Evolutionary conservation across 208 protist species (phyloP).

Genomic region (Trypanosoma caninum): DNA sequence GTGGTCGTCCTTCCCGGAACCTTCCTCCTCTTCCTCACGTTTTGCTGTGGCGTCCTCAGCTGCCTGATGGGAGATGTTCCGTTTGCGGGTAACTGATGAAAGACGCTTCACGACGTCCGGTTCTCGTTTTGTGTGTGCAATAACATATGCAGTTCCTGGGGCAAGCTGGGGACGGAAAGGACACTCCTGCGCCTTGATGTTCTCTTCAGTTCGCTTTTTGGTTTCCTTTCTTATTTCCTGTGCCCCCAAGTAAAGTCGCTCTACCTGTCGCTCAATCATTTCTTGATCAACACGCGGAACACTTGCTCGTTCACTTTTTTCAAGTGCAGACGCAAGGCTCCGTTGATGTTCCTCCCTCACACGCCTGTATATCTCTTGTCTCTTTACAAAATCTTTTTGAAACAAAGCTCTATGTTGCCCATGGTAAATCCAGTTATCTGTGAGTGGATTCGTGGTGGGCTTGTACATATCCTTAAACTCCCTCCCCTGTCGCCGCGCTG

Average conservation of each 20-base stretch:
- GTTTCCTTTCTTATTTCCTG: slow-evolving; percentile 23
- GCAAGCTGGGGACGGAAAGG: slow-evolving; percentile 63
- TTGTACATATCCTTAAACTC: slow-evolving; percentile 16
- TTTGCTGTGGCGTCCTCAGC: slow-evolving; percentile 1
- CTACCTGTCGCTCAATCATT: slow-evolving; percentile 35
- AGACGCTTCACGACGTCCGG: slow-evolving; percentile 70
- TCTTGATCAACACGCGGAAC: slow-evolving; percentile 16
- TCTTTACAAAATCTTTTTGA: slow-evolving; percentile 54
- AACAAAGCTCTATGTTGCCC: slow-evolving; percentile 72
- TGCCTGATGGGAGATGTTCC: background rate
- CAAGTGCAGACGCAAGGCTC: slow-evolving; percentile 19
- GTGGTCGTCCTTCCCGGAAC: too few relatives aligned
- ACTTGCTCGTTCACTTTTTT: slow-evolving; percentile 4
- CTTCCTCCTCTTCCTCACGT: slow-evolving; percentile 8
- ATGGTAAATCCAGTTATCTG: slow-evolving; percentile 64
- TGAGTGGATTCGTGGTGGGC: slow-evolving; percentile 57
- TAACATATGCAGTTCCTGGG: slow-evolving; percentile 53
- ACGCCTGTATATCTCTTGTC: slow-evolving; percentile 65
- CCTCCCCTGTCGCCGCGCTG: slow-evolving; percentile 2
- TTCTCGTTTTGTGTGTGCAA: slow-evolving; percentile 36
- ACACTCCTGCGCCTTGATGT: slow-evolving; percentile 33
- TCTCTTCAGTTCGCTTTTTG: slow-evolving; percentile 27
- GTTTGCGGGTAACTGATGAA: slow-evolving; percentile 7
- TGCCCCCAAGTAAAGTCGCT: slow-evolving; percentile 56
- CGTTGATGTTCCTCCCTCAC: slow-evolving; percentile 49